These are phyloP conservation scores for Hypoxylon sp. DNA, from an alignment of 2,329 filamentous ascomycete genomes.

Conservation along the genomic window DNA sequence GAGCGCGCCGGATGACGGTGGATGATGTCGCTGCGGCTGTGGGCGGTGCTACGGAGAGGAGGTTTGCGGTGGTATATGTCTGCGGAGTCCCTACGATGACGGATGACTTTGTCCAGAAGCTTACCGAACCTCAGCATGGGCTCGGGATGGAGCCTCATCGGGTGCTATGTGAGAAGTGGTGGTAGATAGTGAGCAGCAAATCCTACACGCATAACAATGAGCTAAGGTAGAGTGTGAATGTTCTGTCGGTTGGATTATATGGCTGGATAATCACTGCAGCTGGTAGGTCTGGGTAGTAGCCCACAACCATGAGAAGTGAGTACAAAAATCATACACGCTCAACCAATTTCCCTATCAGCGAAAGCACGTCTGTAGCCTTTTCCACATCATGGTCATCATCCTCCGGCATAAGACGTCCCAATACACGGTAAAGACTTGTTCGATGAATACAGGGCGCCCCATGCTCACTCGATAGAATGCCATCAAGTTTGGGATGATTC, in stretches of 20 bases:
- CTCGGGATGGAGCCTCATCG: conserved; percentile 60
- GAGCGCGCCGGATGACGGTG: conserved; percentile 58
- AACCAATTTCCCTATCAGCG: neutral
- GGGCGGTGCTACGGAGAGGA: conserved; percentile 53
- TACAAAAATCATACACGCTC: neutral
- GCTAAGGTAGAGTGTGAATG: neutral
- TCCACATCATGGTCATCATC: neutral
- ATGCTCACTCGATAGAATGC: neutral
- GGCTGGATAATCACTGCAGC: neutral
- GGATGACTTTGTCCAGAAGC: conserved; percentile 69
- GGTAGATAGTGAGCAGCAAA: conserved; percentile 57
- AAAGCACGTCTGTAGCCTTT: too few species aligned
- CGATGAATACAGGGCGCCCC: neutral
- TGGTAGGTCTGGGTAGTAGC: too few species aligned
- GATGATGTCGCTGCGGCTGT: conserved; percentile 60
- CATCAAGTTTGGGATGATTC: neutral
- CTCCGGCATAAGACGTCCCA: neutral
- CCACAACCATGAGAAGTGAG: neutral
- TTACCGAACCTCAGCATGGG: conserved; percentile 52
- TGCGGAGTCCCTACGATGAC: conserved; percentile 79
- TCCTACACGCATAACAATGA: neutral
- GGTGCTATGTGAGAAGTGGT: conserved; percentile 74
- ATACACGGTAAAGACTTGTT: neutral
- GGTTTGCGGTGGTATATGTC: conserved; percentile 70
- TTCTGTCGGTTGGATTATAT: neutral